Evolutionary conservation across 2,329 filamentous ascomycete genomes (phyloP).

Genomic region (Diaporthe sp.): DNA sequence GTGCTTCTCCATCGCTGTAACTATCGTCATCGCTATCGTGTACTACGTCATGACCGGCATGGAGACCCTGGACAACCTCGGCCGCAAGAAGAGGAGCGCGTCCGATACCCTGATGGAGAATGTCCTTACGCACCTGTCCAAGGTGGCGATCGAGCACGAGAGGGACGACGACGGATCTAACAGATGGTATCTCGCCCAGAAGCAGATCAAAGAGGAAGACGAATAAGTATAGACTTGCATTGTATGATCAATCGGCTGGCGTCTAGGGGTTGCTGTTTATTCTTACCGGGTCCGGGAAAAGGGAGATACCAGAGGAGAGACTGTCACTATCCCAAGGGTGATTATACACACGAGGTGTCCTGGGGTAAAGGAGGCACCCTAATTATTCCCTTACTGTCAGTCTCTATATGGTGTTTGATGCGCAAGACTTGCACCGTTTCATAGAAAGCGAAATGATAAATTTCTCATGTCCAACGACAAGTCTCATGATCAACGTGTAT

Average conservation of each 20-base stretch:
- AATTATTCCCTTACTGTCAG: conserved; percentile 28
- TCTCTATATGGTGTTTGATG: conserved; percentile 10
- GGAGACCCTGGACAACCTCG: conserved; percentile 70
- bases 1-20: conserved; percentile 76
- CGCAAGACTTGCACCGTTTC: conserved; percentile 19
- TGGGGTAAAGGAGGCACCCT: conserved; percentile 3
- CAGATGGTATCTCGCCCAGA: conserved; percentile 37
- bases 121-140: conserved; percentile 74
- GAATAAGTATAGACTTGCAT: conserved; percentile 34
- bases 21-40: conserved; percentile 75
- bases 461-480: not conserved
- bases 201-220: conserved; percentile 40
- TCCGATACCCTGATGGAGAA: conserved; percentile 77
- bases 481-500: not conserved
- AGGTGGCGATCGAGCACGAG: conserved; percentile 73
- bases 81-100: conserved; percentile 71
- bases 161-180: conserved; percentile 50
- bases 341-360: conserved; percentile 15
- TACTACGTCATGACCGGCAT: conserved; percentile 74
- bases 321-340: conserved; percentile 22
- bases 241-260: conserved; percentile 22
- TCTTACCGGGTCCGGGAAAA: conserved; percentile 26
- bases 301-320: conserved; percentile 31
- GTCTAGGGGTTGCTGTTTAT: conserved; percentile 7
- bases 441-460: conserved; percentile 28